These are phyloP conservation scores for Ceratobasidium sp. DNA, from an alignment of 1,284 basidiomycete genomes.

Conservation along the genomic window DNA sequence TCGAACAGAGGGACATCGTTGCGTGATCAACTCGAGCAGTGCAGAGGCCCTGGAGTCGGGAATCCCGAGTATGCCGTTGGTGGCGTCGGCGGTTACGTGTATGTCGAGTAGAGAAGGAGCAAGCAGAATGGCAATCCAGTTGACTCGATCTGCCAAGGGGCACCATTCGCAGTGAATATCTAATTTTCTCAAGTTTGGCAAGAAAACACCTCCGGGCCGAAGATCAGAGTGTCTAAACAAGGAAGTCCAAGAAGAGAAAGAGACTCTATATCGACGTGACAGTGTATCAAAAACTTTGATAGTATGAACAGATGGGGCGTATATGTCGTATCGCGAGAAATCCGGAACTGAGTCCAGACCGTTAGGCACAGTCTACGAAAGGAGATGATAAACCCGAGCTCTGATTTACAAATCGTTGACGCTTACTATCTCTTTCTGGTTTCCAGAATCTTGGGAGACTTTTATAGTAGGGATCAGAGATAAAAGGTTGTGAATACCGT, in stretches of 20 bases:
- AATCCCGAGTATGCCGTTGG: neutral
- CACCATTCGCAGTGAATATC: neutral
- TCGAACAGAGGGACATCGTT: neutral
- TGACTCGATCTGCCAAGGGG: neutral
- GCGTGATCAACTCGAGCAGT: neutral
- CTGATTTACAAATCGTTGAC: too few species aligned
- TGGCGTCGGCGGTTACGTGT: neutral
- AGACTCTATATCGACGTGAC: neutral
- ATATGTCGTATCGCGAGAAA: conserved; percentile 24
- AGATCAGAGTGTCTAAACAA: neutral
- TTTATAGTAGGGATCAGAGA: conserved; percentile 4
- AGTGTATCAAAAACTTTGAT: neutral
- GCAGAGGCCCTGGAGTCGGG: neutral
- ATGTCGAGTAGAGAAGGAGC: neutral
- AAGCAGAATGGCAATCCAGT: conserved; percentile 11
- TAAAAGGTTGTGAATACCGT: conserved; percentile 5
- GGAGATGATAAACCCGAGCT: neutral
- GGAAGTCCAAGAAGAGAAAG: neutral
- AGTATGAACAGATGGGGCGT: neutral
- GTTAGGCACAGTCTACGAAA: neutral
- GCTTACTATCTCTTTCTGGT: neutral
- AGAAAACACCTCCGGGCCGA: neutral
- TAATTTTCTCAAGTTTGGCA: conserved; percentile 4
- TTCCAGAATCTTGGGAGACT: neutral
- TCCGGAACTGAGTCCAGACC: neutral